These are phyloP conservation scores for Encephalitozoon hellem DNA, from an alignment of 371 early-diverging fungal species.

Conservation along the genomic window DNA sequence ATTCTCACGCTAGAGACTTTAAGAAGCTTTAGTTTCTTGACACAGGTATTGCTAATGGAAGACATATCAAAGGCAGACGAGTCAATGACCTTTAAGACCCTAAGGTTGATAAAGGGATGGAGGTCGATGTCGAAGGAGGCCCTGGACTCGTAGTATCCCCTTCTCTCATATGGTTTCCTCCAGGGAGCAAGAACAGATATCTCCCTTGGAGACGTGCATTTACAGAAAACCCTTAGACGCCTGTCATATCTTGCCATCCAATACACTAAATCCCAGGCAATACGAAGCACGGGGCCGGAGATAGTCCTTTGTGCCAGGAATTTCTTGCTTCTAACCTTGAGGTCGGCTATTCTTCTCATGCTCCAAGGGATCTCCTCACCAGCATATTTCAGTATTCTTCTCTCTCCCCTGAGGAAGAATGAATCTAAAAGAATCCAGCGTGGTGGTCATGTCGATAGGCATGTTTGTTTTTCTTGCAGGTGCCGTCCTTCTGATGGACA, in stretches of 20 bases:
- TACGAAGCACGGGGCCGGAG: neutral
- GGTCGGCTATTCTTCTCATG: neutral
- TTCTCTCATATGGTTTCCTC: neutral
- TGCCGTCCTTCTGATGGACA: conserved; percentile 38
- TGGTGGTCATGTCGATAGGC: conserved; percentile 28
- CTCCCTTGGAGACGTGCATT: neutral
- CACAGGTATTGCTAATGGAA: neutral
- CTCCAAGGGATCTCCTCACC: neutral
- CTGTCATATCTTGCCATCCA: neutral
- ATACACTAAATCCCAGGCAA: neutral
- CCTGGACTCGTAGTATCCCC: neutral
- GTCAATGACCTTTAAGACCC: neutral
- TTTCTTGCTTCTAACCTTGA: neutral
- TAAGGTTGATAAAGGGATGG: neutral
- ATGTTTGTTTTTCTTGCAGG: conserved; percentile 32
- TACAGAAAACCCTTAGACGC: neutral
- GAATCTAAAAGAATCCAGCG: conserved; percentile 40
- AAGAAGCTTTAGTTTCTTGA: neutral
- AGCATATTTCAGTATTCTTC: neutral
- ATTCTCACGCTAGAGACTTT: neutral
- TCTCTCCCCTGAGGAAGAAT: neutral
- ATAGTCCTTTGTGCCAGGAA: too few relatives aligned
- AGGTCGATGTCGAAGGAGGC: neutral
- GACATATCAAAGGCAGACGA: neutral
- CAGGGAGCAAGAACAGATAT: neutral